Base-by-base conservation (phyloP, 2,329 filamentous ascomycete genomes). In the Aspergillus luchuensis region DNA sequence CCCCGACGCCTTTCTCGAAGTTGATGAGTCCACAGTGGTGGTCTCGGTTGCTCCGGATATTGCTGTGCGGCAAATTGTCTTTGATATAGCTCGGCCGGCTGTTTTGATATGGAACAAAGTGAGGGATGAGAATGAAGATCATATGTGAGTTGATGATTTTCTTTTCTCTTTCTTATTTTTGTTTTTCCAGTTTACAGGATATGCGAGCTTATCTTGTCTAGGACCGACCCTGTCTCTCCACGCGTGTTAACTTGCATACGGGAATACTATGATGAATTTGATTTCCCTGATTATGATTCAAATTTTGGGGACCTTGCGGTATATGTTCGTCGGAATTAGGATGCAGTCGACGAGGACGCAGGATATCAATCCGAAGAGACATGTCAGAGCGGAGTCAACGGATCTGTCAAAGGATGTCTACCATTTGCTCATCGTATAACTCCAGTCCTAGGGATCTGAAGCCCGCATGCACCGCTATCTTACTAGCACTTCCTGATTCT, bases 1-100 rank as follows among this genome's bases (percentile, higher is more conserved):
- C 39, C 69, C 70, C 2, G 48, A 62, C 23, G 74, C 71, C 4
- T 76, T 78, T 62, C 66, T 76, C 3, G 71, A 76, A 60, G 57
- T 78, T 8, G 71, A 78, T 52, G 67, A 74, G 33, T 57, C 70
- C 15, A 72, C 74, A 2, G 50, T 77, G 5, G 70, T 78, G 8
- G 63, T 78, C 58, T 73, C 73, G 1, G 59, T 70, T 48, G 69
- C 63, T n/a, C 53, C 72, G 5, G 64, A 69, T 51, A 68, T 74
- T 2, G 72, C 76, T 3, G 66, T 75, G 10, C 74, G 72, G 52
- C 73, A 78, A 60, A 75, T 78, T 25, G 66, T 79, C 36, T 68
- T 74, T 11, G 76, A 79, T 59, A 62, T 76, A 58, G 69, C 74
- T 50, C 69, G 71, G 15, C 75, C 75, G 5, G 67, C 59, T 1